Conservation (phyloP, 805 yeast species). For the Lachancea thermotolerans region DNA sequence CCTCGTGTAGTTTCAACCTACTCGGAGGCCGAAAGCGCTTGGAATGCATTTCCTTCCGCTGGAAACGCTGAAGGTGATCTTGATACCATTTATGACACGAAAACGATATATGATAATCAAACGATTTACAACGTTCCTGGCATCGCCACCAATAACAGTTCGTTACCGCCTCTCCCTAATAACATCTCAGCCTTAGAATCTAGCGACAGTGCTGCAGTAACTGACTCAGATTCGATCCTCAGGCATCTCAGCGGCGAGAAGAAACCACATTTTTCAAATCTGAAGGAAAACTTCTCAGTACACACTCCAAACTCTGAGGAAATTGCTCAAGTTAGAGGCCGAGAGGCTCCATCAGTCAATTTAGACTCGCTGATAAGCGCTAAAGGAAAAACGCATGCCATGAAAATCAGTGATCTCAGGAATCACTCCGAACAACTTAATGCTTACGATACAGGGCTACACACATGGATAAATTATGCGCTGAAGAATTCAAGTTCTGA, state of each 20-base stretch:
- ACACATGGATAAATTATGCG: constrained; percentile 43
- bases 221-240: constrained; percentile 7
- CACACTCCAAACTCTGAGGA: constrained; percentile 17
- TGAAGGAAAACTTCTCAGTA: constrained; percentile 8
- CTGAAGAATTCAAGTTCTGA: constrained; percentile 28
- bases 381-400: constrained; percentile 14
- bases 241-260: constrained; percentile 6
- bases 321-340: constrained; percentile 30
- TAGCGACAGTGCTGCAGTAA: not conserved
- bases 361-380: constrained; percentile 35
- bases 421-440: constrained; percentile 34
- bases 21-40: constrained; percentile 30
- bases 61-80: constrained; percentile 21
- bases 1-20: constrained; percentile 26
- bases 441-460: constrained; percentile 50
- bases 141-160: constrained; percentile 19
- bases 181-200: constrained; percentile 1
- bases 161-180: constrained; percentile 30
- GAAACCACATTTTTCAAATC: constrained; percentile 1
- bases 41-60: constrained; percentile 33
- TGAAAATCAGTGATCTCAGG: constrained; percentile 23
- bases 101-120: constrained; percentile 31
- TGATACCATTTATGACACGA: constrained; percentile 30
- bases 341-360: constrained; percentile 37
- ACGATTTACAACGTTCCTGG: constrained; percentile 34